Conservation (phyloP, 1,284 basidiomycete genomes). For the Trametes versicolor region DNA sequence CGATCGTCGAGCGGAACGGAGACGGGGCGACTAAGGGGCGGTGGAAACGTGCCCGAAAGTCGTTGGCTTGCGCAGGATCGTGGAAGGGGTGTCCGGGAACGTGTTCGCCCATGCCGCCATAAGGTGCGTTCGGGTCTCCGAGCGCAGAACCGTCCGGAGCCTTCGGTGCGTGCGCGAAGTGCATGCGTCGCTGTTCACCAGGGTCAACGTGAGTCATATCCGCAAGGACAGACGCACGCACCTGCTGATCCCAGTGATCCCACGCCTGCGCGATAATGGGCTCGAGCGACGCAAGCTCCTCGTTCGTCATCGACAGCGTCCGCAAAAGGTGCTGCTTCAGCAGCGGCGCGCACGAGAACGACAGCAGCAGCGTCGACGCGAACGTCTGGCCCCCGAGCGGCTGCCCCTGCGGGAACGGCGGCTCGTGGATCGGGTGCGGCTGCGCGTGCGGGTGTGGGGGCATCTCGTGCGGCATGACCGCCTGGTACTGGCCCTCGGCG, state of each 20-base stretch:
- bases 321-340: slow-evolving; percentile 79
- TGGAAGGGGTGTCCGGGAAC: slow-evolving; percentile 39
- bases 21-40: slow-evolving; percentile 70
- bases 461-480: slow-evolving; percentile 63
- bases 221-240: slow-evolving; percentile 45
- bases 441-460: slow-evolving; percentile 42
- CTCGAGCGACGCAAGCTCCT: slow-evolving; percentile 80
- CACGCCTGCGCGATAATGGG: slow-evolving; percentile 83
- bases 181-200: slow-evolving; percentile 62
- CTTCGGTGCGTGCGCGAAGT: slow-evolving; percentile 61
- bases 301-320: slow-evolving; percentile 75
- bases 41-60: slow-evolving; percentile 78
- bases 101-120: slow-evolving; percentile 46
- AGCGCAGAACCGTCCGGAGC: slow-evolving; percentile 43
- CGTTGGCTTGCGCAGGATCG: slow-evolving; percentile 50
- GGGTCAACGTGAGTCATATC: slow-evolving; percentile 19
- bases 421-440: slow-evolving; percentile 45
- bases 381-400: slow-evolving; percentile 71
- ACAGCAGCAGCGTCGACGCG: slow-evolving; percentile 74
- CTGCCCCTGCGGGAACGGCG: slow-evolving; percentile 49
- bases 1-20: slow-evolving; percentile 60
- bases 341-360: slow-evolving; percentile 75
- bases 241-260: slow-evolving; percentile 84
- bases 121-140: slow-evolving; percentile 45
- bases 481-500: slow-evolving; percentile 66